Percentiles rank a stretch among this genome's conserved stretches.
These are phyloP conservation scores for Pythium apleroticum DNA, from an alignment of 352 stramenopile species.

Conservation along the genomic window DNA sequence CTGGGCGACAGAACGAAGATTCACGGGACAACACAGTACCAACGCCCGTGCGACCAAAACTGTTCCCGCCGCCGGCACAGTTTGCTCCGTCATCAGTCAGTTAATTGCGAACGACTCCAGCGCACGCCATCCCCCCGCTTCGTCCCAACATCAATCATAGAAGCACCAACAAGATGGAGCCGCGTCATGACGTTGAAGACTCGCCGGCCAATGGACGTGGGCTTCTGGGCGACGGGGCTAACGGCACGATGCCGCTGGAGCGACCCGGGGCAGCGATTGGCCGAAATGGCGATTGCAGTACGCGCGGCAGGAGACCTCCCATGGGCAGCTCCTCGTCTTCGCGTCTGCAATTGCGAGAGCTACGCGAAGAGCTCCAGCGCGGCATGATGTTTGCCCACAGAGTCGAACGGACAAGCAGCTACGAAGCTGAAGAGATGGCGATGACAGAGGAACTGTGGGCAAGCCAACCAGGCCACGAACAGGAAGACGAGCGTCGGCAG, in stretches of 20 bases:
- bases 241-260: constrained; percentile 9
- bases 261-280: constrained; percentile 5
- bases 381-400: constrained; percentile 14
- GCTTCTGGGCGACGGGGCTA: background rate
- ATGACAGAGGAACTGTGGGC: background rate
- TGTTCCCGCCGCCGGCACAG: background rate
- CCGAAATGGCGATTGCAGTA: constrained; percentile 14
- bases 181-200: background rate
- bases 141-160: constrained; percentile 13
- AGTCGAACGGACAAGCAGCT: background rate
- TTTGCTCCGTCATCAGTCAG: background rate
- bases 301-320: background rate
- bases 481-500: background rate
- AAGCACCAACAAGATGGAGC: constrained; percentile 8
- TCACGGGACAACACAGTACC: background rate
- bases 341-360: background rate
- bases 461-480: background rate
- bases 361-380: constrained; percentile 15
- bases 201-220: background rate
- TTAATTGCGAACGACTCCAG: constrained; percentile 1
- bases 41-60: background rate
- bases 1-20: background rate
- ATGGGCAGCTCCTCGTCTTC: background rate
- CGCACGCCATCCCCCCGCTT: background rate
- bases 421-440: constrained; percentile 6